A percentile compares a stretch with the other conserved stretches of the same genome.
Conservation (phyloP, 1,284 basidiomycete genomes). For the Porodaedalea pini region DNA sequence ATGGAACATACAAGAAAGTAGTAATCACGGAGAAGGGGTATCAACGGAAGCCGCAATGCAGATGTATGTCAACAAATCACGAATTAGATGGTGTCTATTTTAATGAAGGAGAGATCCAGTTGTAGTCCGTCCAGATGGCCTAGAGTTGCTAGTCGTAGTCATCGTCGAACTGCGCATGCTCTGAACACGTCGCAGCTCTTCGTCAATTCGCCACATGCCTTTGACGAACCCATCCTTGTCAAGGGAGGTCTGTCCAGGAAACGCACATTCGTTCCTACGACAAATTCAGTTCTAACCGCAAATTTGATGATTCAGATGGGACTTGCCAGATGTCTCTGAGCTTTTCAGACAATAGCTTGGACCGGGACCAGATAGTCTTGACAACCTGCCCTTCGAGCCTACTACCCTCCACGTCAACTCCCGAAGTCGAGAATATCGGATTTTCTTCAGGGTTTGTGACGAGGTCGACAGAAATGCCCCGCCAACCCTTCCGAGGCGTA, state of each 20-base stretch:
- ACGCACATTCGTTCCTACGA: constrained; percentile 65
- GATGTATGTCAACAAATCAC: not conserved
- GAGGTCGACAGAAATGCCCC: constrained; percentile 71
- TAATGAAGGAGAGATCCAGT: constrained; percentile 13
- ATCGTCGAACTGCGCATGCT: constrained; percentile 26
- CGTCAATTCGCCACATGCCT: constrained; percentile 84
- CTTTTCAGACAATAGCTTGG: constrained; percentile 49
- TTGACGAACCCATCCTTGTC: constrained; percentile 63
- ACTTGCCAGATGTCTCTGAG: constrained; percentile 65
- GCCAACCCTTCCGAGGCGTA: constrained; percentile 51
- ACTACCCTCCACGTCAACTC: constrained; percentile 36
- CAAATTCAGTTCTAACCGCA: constrained; percentile 6
- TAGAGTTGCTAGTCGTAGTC: constrained; percentile 27
- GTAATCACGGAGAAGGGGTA: not conserved
- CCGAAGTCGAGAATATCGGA: constrained; percentile 26
- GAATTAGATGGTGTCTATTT: not conserved
- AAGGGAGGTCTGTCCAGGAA: constrained; percentile 49
- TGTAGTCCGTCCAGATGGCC: not conserved
- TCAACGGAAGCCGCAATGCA: not conserved
- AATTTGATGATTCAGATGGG: constrained; percentile 18
- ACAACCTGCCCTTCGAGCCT: constrained; percentile 54
- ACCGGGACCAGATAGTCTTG: constrained; percentile 59
- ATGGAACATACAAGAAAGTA: not conserved
- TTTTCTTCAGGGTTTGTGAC: constrained; percentile 46
- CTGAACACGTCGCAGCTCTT: constrained; percentile 66